Conservation (phyloP, 108 stramenopile species). For the Mediolabrus comicus region DNA sequence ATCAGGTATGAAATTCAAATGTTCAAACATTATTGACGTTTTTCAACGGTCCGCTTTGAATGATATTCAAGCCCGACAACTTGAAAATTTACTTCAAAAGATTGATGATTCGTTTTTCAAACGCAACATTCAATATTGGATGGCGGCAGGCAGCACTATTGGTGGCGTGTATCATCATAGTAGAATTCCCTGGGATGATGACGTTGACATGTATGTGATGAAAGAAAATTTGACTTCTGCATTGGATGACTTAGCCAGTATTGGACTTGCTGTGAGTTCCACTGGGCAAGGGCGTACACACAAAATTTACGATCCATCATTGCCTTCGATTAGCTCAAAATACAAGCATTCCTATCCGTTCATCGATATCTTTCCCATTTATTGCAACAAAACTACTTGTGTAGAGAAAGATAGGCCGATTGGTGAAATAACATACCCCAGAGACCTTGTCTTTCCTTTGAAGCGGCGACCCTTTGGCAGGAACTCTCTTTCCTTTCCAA, state of each 20-base stretch:
- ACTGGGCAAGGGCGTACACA: neutral
- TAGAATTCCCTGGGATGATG: constrained; percentile 8
- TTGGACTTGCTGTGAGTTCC: neutral
- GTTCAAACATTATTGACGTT: neutral
- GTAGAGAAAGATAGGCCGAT: neutral
- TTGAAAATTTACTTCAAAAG: neutral
- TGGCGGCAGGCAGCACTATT: constrained; percentile 4
- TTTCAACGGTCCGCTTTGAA: neutral
- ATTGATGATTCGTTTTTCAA: neutral
- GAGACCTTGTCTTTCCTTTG: neutral
- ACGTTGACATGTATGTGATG: constrained; percentile 6
- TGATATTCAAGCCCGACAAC: neutral
- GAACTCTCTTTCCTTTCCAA: constrained; percentile 8
- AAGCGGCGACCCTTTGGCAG: constrained; percentile 10
- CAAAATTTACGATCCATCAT: neutral
- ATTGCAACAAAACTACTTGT: neutral
- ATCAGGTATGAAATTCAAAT: neutral
- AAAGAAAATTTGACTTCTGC: neutral
- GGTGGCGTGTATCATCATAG: neutral
- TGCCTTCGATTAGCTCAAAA: neutral
- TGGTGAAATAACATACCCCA: neutral
- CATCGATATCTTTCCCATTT: neutral
- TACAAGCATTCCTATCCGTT: neutral
- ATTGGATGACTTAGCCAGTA: neutral
- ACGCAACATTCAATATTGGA: constrained; percentile 2